Base-by-base conservation (phyloP, 805 yeast genomes). In the Jamesozyma gamospora region DNA sequence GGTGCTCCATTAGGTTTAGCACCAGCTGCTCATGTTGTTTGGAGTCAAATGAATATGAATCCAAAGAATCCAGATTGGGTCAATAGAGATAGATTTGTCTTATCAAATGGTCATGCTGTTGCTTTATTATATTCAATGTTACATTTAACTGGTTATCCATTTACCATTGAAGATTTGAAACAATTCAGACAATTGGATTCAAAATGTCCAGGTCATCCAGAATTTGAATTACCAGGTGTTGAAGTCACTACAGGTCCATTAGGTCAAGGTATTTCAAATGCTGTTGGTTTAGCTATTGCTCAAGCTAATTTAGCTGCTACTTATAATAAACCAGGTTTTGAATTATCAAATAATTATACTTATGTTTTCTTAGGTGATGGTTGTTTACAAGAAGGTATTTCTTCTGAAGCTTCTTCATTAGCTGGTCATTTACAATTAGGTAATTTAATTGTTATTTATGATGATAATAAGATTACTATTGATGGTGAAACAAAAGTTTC, bases 1-100 rank as follows among this genome's bases (percentile, higher is more conserved):
- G 98, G 98, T 71, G 97, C 98, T 39, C 97, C 97, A 56, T 78
- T 90, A 76, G 97, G 97, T 48, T 71, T 90, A 67, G 96, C 98
- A 14, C 95, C 96, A 34, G 80, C 88, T 45, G 95, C 96, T 47
- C 96, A 90, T 66, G 80, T 78, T 41, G 64, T 90, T 48, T 85
- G 81, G 77, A 73, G 77, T 64, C 75, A 75, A 58, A 72, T 88
- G 82, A 80, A 69, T 55, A 77, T 84, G 72, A 86, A 85, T 76
- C 94, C 97, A 55, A 74, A 79, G 69, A 80, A 84, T 75, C 90
- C 96, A 49, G 69, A 74, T 44, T 90, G 95, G 96, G 70, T 84
- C 65, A 85, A 84, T 76, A 80, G 96, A 66, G 97, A 92, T 64
- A 77, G 97, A 66, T 92, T 92, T 53, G 90, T 90, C 31, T 72